Percentiles rank a stretch among this genome's conserved stretches.
These are phyloP conservation scores for Phytophthora europaea DNA, from an alignment of 352 stramenopile species.

Conservation along the genomic window DNA sequence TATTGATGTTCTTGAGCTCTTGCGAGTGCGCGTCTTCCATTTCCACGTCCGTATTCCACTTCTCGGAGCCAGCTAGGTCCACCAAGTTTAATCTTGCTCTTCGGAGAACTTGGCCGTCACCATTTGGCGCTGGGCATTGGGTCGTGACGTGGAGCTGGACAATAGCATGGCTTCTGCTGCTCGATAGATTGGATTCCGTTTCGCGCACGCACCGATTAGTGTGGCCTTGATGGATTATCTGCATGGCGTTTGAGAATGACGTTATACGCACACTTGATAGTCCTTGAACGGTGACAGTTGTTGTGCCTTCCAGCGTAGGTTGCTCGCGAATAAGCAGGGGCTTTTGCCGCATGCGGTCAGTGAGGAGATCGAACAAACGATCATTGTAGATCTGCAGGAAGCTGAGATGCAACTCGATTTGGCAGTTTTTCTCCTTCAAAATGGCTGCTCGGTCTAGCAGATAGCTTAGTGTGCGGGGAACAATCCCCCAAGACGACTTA, in stretches of 20 bases:
- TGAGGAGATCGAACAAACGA: constrained; percentile 92
- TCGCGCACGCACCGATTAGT: constrained; percentile 77
- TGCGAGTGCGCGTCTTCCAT: constrained; percentile 79
- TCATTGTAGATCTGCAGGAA: constrained; percentile 98
- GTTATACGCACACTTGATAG: constrained; percentile 61
- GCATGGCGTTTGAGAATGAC: constrained; percentile 57
- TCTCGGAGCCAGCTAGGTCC: constrained; percentile 83
- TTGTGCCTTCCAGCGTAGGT: constrained; percentile 57
- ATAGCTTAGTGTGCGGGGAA: constrained; percentile 80
- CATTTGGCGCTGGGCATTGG: constrained; percentile 38
- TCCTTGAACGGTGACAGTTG: constrained; percentile 67
- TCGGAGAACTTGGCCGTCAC: constrained; percentile 48
- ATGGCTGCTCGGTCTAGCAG: constrained; percentile 51
- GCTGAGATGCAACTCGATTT: constrained; percentile 74
- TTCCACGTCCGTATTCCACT: constrained; percentile 84
- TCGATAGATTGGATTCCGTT: constrained; percentile 90
- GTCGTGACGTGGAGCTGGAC: constrained; percentile 87
- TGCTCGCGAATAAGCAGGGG: constrained; percentile 80
- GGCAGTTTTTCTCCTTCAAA: constrained; percentile 19
- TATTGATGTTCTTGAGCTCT: constrained; percentile 94
- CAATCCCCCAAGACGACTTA: constrained; percentile 72
- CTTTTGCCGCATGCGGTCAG: constrained; percentile 68
- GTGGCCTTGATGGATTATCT: constrained; percentile 60
- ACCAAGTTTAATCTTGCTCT: constrained; percentile 80
- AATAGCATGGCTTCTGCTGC: constrained; percentile 93